Base-by-base conservation (phyloP, 2,329 filamentous ascomycete species). In the Aspergillus tanneri region DNA sequence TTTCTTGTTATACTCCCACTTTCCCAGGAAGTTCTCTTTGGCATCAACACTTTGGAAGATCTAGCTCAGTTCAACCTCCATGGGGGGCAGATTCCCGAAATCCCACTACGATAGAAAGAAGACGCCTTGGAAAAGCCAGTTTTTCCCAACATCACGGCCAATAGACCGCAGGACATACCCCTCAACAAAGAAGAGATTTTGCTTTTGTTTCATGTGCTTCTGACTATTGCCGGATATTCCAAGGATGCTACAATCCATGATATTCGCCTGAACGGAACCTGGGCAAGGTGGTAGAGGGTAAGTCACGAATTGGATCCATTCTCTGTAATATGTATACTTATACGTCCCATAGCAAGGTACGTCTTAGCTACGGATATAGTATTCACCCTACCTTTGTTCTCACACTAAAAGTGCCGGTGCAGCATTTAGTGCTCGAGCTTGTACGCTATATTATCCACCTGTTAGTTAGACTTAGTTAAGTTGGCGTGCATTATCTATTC, bases 171-270 rank as follows among this genome's bases (percentile, higher is more conserved):
- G 19, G 42, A 44, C 28, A 19, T 22, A 24, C 9, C 19, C 14
- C 42, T 44, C 32, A 37, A 44, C 22, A 36, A 44, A 27, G 7
- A 44, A 22, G 10, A 30, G 14, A 36, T 44, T 44, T 44, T 11
- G n/a, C 12, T 8, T 21, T 44, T 36, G n/a, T 12, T 44, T 28
- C 21, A 21, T 44, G 18, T 10, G 12, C 19, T 44, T 19, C 42
- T 44, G 25, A 44, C 25, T n/a, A 24, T 19, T 25, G 32, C 42
- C 25, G 32, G 22, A 9, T 44, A 44, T 14, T 44, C 22, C 12
- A 44, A 34, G 25, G 11, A 37, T 24, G 28, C 22, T 27, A 44
- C 24, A 12, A 36, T 37, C 12, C 22, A 44, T 25, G 30, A 44
- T 44, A 37, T 37, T 24, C n/a, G n/a, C n/a, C n/a, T n/a, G n/a